Evolutionary conservation across 768 basidiomycete species (phyloP), one percentile per base, ranked within the genome.

Genomic region (Boletus tylopilopsis): DNA sequence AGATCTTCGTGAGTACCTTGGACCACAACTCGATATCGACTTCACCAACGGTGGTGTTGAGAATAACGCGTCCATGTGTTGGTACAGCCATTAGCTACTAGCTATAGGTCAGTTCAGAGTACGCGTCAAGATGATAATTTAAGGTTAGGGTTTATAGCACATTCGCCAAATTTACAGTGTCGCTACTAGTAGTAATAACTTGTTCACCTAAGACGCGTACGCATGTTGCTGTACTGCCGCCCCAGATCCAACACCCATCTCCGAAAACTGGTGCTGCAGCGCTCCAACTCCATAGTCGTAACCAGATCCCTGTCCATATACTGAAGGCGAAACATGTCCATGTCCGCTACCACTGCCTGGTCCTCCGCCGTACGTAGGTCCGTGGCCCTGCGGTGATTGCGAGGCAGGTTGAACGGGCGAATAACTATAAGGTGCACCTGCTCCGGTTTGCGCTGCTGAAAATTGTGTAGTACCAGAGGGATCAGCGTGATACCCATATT

Each of bases 21-120:
- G 92, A 82, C 93, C 92, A 97, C 45, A 95, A 73, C 62, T 96
- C 94, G 22, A 96, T 83, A 58, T 95, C 85, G 21, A 87, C 77
- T 71, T 94, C 85, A 50, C 93, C 94, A 12, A 77, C 87, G 1
- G 92, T 94, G 0, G 94, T 96, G 43, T 92, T 84, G 43, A 97
- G 71, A 33, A 95, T 82, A 34, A 95, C 88, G 50, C 89, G 82
- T 39, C 91, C 94, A 51, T 83, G 77, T 3, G 92, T 94, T 19
- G 91, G 90, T 27, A 93, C 76, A 29, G 88, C 85, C 90, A 92
- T 91, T 24, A n/a, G n/a, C n/a, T n/a, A n/a, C n/a, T n/a, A n/a
- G n/a, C n/a, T n/a, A 23, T 52, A 22, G 47, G 39, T 29, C 27
- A 27, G 27, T 16, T n/a, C 16, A 5, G 33, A 1, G 25, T 5